Evolutionary conservation across 2,329 filamentous ascomycete genomes (phyloP), one percentile per base, ranked within the genome.

Genomic region (Epicoccum nigrum): DNA sequence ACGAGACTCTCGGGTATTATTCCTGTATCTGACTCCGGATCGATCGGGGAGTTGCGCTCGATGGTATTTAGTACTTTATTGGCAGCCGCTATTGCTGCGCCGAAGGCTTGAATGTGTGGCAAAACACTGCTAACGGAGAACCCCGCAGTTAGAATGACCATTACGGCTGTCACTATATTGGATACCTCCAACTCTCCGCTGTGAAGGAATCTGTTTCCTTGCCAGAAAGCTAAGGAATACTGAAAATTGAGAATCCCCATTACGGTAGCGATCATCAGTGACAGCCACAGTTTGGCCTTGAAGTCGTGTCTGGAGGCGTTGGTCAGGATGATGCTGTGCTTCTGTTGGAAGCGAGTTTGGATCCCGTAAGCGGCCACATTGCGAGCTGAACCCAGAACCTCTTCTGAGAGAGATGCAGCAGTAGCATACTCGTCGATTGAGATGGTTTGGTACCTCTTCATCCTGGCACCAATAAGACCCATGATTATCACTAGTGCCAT

Each of bases 61-160:
- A 97, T 97, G 1, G 92, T 97, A 69, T 86, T 89, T 77, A 88
- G 97, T 56, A 99, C 96, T 78, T 97, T 97, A 47, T 84, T 83
- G 3, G 90, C 92, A 2, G 94, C 93, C 23, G 90, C 90, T 4
- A 95, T 77, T 30, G 86, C 89, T 12, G 86, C 90, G 2, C 87
- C 89, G 63, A 97, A 96, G 23, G 93, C 90, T 71, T 96, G 90
- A 3, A 87, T 75, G 64, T 97, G 91, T 0, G 94, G 94, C n/a
- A 72, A 42, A 32, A 65, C 69, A 45, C 68, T 95, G 37, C 92
- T 92, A 27, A 99, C 78, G 49, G 90, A 89, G 74, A 97, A 96
- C 3, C 93, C 90, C 45, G 93, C 94, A 53, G 97, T 92, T 81
- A 97, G 91, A 64, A 96, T 87, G 28, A 91, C 83, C 83, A 97